A percentile compares a stretch with the other conserved stretches of the same genome.
Conservation (phyloP, 192 early-diverging fungal genomes). For the Podila epicladia region DNA sequence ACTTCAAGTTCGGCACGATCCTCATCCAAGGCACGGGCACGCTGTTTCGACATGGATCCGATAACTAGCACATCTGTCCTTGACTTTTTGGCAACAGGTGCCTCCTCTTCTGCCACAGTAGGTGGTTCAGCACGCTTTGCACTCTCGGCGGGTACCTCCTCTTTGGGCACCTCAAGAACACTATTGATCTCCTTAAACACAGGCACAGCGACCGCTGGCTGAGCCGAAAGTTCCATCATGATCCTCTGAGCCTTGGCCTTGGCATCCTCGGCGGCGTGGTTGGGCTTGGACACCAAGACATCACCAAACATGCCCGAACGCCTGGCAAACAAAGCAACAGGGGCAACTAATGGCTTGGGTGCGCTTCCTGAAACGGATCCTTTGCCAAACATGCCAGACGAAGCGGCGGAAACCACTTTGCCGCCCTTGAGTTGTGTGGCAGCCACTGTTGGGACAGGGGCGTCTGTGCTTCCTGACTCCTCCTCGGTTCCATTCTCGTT, state of each 20-base stretch:
- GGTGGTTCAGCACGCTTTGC: not conserved
- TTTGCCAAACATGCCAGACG: conserved; percentile 29
- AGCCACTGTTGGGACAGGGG: not conserved
- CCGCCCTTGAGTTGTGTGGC: not conserved
- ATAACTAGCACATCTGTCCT: conserved; percentile 44
- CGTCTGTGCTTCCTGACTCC: not conserved
- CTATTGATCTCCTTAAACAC: conserved; percentile 26
- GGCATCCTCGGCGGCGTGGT: conserved; percentile 22
- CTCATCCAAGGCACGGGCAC: conserved; percentile 41
- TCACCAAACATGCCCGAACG: conserved; percentile 28
- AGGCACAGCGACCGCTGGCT: conserved; percentile 10
- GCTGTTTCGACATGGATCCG: conserved; percentile 35
- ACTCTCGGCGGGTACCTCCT: not conserved
- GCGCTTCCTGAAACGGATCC: not conserved
- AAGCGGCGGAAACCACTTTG: conserved; percentile 16
- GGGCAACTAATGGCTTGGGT: conserved; percentile 16
- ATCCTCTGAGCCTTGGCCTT: conserved; percentile 16
- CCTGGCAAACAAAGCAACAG: conserved; percentile 19
- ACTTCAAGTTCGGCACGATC: conserved; percentile 28
- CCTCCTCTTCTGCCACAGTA: not conserved
- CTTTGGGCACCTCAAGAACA: not conserved
- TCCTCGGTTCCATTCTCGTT: conserved; percentile 1
- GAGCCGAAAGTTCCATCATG: conserved; percentile 26
- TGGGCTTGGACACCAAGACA: not conserved
- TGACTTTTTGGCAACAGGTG: conserved; percentile 20